Evolutionary conservation across 306 rosid genomes (phyloP), one percentile per base, ranked within the genome.

Genomic region (Pterocarpus macrocarpus): DNA sequence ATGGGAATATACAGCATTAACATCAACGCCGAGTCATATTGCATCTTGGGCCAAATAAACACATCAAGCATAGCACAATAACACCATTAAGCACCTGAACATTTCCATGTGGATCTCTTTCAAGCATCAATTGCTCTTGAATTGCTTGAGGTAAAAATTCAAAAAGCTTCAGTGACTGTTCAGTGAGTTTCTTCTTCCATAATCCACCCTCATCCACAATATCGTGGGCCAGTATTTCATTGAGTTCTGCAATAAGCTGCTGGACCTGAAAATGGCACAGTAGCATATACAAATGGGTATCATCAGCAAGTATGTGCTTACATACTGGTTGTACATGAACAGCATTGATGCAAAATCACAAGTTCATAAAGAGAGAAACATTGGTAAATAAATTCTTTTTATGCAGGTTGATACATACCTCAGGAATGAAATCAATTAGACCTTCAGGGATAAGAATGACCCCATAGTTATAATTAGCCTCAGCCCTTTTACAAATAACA

Each of bases 61-160:
- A 72, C 35, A 69, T 39, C 58, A 38, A 58, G 70, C 59, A 79
- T 63, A 63, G 58, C 8, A 80, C 28, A 12, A 56, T 22, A 80
- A 44, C 72, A 69, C 36, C 84, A 81, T 66, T 38, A 84, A 36
- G 63, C 70, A 92, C 99, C 98, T 96, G 99, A 64, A 96, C 99
- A 86, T 96, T 96, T 88, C 99, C 99, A 82, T 96, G 99, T n/a
- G 99, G 99, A 88, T 96, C 99, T 88, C 99, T 92, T 85, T 96
- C 99, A 79, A 96, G 99, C 98, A 96, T 85, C 91, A 96, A 77
- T 68, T 96, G 99, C 87, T 96, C 99, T 86, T 96, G 98, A 83
- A 96, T 96, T 79, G 97, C 97, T 94, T 73, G 86, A 83, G 99
- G 99, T 83, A 96, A 85, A 67, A 96, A 84, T 1, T 93, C 99